Conservation (phyloP, 73 alveolate genomes). For the Paramecium pentaurelia region DNA sequence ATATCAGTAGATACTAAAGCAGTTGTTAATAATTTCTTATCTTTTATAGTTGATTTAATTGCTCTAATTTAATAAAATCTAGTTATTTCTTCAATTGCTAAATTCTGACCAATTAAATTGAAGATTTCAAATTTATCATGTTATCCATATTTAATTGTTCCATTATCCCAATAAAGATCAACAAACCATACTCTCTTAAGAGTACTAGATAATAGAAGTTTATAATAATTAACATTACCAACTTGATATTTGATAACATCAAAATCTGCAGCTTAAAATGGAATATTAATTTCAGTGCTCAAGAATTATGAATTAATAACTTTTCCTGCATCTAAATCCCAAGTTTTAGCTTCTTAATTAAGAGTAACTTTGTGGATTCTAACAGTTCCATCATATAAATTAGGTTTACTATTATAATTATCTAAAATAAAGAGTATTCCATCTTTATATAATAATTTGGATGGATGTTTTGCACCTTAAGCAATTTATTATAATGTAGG, state of each 20-base stretch:
- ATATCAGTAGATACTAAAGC: neutral
- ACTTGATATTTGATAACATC: neutral
- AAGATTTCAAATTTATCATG: neutral
- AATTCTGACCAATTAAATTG: neutral
- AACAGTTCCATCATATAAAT: neutral
- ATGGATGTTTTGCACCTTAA: neutral
- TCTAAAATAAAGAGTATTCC: neutral
- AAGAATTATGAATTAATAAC: neutral
- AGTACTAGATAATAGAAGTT: neutral
- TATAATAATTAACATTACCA: neutral
- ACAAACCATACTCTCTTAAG: neutral
- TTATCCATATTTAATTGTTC: neutral
- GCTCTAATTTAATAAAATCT: neutral
- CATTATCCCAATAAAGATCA: neutral
- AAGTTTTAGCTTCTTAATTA: neutral
- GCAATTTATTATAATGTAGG: neutral
- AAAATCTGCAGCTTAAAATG: conserved; percentile 19
- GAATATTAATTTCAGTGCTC: neutral
- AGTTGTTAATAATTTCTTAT: neutral
- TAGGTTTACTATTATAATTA: neutral
- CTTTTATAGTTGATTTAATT: neutral
- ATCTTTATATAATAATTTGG: neutral
- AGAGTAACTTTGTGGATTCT: neutral
- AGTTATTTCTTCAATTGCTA: neutral
- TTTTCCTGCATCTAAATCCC: conserved; percentile 1